phyloP scores from a whole-genome alignment of 257 asterid species.

The Salvia miltiorrhiza region DNA sequence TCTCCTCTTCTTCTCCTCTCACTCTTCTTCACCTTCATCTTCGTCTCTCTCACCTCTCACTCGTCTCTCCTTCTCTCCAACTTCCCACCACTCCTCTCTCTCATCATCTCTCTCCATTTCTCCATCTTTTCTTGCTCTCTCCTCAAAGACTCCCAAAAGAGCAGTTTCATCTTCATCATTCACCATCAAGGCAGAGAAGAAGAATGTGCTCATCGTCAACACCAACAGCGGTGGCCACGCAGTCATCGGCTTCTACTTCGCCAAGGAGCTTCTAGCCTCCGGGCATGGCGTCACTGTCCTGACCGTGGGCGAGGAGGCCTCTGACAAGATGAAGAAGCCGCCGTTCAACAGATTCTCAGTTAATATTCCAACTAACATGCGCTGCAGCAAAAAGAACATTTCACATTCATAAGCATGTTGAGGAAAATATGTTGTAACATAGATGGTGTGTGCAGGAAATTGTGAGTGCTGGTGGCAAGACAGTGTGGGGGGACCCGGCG shows the following conservation, averaged over 20 bases:
- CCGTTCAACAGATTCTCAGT: conserved; percentile 94
- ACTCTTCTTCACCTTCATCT: conserved; percentile 38
- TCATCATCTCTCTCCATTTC: conserved; percentile 60
- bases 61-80: conserved; percentile 36
- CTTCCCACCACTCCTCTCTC: conserved; percentile 31
- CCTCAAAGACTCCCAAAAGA: conserved; percentile 28
- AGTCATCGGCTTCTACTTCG: conserved; percentile 85
- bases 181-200: conserved; percentile 71
- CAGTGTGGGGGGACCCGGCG: conserved; percentile 84
- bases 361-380: conserved; percentile 9
- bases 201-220: conserved; percentile 76
- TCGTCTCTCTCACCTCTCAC: conserved; percentile 40
- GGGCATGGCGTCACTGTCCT: conserved; percentile 77
- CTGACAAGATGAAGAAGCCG: conserved; percentile 98
- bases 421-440: background rate
- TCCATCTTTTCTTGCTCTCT: conserved; percentile 36
- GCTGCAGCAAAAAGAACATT: too few species aligned
- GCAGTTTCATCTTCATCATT: conserved; percentile 28
- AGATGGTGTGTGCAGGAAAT: conserved; percentile 60
- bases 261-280: conserved; percentile 75
- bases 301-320: conserved; percentile 83
- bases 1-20: conserved; percentile 36
- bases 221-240: conserved; percentile 95
- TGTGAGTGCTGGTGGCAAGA: conserved; percentile 74
- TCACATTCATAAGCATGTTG: background rate